Percentiles rank a stretch among this genome's conserved stretches.
Conservation (phyloP, 73 alveolate genomes). For the Stentor roeselii region DNA sequence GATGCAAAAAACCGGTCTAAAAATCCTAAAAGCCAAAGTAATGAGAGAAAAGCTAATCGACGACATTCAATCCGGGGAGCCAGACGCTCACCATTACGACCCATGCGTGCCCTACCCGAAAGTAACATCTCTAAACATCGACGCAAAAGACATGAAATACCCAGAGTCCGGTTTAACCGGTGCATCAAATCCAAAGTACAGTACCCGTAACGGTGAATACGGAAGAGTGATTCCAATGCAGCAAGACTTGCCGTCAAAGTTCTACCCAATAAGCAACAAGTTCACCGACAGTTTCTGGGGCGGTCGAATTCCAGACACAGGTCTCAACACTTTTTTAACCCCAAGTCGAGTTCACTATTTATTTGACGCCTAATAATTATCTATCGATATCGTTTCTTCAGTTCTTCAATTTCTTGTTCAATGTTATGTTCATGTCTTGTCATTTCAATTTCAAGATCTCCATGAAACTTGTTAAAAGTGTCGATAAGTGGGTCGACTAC, state of each 20-base stretch:
- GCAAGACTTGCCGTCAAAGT: neutral
- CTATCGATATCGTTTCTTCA: neutral
- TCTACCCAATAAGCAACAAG: conserved; percentile 5
- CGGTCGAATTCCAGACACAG: neutral
- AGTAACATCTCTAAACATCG: too few relatives aligned
- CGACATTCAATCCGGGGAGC: neutral
- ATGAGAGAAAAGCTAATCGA: neutral
- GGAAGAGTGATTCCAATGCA: neutral
- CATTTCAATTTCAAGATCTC: neutral
- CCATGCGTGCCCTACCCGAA: neutral
- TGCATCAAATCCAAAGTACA: neutral
- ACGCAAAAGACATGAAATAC: neutral
- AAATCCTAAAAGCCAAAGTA: neutral
- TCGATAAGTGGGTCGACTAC: neutral
- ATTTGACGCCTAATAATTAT: too few relatives aligned
- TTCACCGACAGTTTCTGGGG: neutral
- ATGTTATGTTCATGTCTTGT: neutral
- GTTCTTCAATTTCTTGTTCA: neutral
- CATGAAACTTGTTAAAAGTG: neutral
- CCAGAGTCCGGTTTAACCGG: neutral
- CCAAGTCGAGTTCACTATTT: neutral
- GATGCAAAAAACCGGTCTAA: neutral
- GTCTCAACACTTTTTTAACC: neutral
- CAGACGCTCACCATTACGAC: neutral
- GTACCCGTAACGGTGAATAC: neutral